Evolutionary conservation across 768 basidiomycete genomes (phyloP).

Genomic region (Mycena metata): DNA sequence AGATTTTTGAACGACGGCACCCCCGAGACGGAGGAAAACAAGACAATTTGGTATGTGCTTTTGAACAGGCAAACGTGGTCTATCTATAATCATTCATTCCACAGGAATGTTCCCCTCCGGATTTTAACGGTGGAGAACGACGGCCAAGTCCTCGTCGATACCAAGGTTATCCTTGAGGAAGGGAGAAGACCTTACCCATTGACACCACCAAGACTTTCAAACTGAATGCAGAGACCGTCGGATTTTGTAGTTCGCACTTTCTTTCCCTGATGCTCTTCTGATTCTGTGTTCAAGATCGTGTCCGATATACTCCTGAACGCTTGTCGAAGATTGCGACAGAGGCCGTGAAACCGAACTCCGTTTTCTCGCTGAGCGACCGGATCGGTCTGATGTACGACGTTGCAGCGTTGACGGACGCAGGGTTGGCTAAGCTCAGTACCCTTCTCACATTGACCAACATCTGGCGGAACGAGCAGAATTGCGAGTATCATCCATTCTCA

Average conservation of each 20-base stretch:
- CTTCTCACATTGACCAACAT: constrained; percentile 79
- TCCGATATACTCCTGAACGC: constrained; percentile 86
- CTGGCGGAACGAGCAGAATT: constrained; percentile 81
- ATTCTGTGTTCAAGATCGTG: constrained; percentile 77
- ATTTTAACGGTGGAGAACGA: constrained; percentile 70
- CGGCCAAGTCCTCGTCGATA: constrained; percentile 73
- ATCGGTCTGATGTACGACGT: constrained; percentile 91
- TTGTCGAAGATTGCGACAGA: constrained; percentile 85
- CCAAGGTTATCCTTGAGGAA: constrained; percentile 73
- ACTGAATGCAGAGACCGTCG: constrained; percentile 86
- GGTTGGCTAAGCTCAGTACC: constrained; percentile 81
- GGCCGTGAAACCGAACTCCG: constrained; percentile 71
- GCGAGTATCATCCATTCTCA: constrained; percentile 54
- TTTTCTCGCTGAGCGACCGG: constrained; percentile 87
- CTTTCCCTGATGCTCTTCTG: constrained; percentile 1
- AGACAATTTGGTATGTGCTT: constrained; percentile 83
- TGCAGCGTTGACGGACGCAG: constrained; percentile 84
- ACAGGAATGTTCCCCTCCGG: constrained; percentile 85
- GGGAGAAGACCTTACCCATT: constrained; percentile 77
- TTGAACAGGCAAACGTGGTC: too few relatives aligned
- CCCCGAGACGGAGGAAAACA: constrained; percentile 83
- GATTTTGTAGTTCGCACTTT: constrained; percentile 76
- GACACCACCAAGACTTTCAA: constrained; percentile 87
- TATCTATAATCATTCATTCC: neutral
- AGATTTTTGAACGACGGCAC: constrained; percentile 91